phyloP scores from a whole-genome alignment of 2,329 filamentous ascomycete species.

The Cyanodermella asteris region DNA sequence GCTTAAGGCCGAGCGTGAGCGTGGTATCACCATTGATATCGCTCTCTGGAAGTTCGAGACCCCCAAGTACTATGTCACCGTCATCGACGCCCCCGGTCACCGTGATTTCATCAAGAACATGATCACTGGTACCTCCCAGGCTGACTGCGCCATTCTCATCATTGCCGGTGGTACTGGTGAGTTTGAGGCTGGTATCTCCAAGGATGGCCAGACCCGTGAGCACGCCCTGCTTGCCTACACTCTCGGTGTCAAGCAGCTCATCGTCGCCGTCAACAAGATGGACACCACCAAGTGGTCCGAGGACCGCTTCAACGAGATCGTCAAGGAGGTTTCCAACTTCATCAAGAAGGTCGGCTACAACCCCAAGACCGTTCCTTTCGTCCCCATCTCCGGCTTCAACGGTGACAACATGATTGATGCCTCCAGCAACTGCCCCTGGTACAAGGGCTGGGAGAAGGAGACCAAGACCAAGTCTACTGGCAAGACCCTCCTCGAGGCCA shows the following conservation, averaged over 20 bases:
- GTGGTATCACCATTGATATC: constrained; percentile 99
- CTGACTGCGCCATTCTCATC: constrained; percentile 98
- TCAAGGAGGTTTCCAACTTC: constrained; percentile 99
- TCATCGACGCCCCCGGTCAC: constrained; percentile 97
- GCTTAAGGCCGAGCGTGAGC: constrained; percentile 99
- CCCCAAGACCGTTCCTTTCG: constrained; percentile 95
- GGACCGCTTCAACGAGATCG: constrained; percentile 92
- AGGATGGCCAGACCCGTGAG: constrained; percentile 99
- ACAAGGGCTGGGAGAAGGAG: constrained; percentile 99
- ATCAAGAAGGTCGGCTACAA: constrained; percentile 99
- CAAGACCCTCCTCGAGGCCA: constrained; percentile 98
- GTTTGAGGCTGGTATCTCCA: constrained; percentile 99
- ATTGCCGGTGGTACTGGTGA: constrained; percentile 99
- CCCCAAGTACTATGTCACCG: constrained; percentile 89
- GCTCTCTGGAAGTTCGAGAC: constrained; percentile 99
- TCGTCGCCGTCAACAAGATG: constrained; percentile 99
- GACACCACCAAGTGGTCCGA: constrained; percentile 98
- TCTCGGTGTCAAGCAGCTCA: constrained; percentile 99
- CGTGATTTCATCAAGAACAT: constrained; percentile 99
- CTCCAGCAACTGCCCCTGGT: constrained; percentile 95
- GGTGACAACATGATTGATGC: constrained; percentile 96
- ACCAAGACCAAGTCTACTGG: constrained; percentile 71
- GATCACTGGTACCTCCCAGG: constrained; percentile 99
- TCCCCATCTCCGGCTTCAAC: constrained; percentile 99
- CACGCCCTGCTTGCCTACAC: constrained; percentile 99